Conservation (phyloP, 805 yeast genomes). For the Pichia paraexigua region DNA sequence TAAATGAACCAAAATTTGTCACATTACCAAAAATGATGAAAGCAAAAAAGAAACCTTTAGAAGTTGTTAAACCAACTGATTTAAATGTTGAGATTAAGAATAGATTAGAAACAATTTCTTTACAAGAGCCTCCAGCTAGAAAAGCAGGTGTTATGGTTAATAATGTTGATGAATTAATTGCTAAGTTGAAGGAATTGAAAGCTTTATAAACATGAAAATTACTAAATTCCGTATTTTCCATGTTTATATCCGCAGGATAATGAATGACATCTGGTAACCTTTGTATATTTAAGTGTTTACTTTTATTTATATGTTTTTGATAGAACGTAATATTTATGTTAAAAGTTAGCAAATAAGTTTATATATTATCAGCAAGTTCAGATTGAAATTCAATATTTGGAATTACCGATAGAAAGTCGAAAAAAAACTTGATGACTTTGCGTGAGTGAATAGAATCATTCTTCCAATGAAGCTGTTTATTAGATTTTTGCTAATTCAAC, state of each 20-base stretch:
- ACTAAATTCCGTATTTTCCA: not conserved
- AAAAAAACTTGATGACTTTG: no score
- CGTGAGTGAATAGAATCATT: not conserved
- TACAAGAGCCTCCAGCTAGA: conserved; percentile 82
- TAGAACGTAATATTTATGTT: not conserved
- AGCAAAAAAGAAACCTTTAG: conserved; percentile 94
- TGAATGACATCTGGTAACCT: not conserved
- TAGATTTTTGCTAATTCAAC: not conserved
- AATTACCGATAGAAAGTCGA: not conserved
- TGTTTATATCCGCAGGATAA: not conserved
- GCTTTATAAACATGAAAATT: conserved; percentile 37
- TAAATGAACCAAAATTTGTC: conserved; percentile 95
- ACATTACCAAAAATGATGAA: conserved; percentile 95
- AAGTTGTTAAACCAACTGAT: conserved; percentile 53
- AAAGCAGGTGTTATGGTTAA: conserved; percentile 74
- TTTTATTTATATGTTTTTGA: not conserved
- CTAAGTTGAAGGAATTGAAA: conserved; percentile 69
- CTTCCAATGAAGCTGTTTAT: not conserved
- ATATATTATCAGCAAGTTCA: not conserved
- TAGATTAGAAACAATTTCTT: conserved; percentile 60
- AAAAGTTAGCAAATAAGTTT: no score
- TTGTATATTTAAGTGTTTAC: not conserved
- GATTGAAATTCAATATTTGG: not conserved
- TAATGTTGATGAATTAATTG: conserved; percentile 73
- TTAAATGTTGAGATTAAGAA: conserved; percentile 58